Evolutionary conservation across 495 filamentous ascomycete species (phyloP).

Genomic region (Cetradonia linearis): DNA sequence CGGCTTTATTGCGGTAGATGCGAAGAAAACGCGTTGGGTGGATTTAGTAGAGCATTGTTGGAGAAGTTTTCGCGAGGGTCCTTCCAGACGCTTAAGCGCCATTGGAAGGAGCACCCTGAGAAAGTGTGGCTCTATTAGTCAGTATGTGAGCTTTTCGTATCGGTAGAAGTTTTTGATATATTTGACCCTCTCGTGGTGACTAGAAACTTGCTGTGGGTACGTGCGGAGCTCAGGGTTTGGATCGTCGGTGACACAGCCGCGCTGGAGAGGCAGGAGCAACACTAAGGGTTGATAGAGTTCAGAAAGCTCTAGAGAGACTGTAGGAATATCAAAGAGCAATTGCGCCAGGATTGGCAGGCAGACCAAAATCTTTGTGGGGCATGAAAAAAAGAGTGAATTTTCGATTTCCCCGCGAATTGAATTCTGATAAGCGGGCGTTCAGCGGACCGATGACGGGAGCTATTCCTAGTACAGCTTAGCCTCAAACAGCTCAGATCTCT

Average conservation of each 20-base stretch:
- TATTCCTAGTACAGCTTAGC: neutral
- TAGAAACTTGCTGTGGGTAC: neutral
- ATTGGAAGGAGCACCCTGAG: conserved; percentile 5
- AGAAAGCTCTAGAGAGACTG: neutral
- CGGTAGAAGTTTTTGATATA: neutral
- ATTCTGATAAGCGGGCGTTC: conserved; percentile 6
- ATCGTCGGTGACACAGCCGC: neutral
- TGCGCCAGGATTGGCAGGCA: neutral
- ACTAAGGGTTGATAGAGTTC: neutral
- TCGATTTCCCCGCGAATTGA: conserved; percentile 1
- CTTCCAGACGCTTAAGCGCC: conserved; percentile 14
- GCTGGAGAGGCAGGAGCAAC: neutral
- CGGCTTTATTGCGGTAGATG: neutral
- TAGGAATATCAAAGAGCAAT: neutral
- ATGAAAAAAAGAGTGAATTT: neutral
- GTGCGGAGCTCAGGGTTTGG: neutral
- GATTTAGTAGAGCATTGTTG: conserved; percentile 4
- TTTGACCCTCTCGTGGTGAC: neutral
- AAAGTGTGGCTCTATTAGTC: neutral
- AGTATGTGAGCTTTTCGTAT: neutral
- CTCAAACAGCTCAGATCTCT: neutral
- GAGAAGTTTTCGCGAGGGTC: conserved; percentile 10
- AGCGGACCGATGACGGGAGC: conserved; percentile 6
- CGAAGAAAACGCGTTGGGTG: neutral
- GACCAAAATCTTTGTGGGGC: neutral